These are phyloP conservation scores for Candida boidinii DNA, from an alignment of 805 yeast genomes.

Conservation along the genomic window DNA sequence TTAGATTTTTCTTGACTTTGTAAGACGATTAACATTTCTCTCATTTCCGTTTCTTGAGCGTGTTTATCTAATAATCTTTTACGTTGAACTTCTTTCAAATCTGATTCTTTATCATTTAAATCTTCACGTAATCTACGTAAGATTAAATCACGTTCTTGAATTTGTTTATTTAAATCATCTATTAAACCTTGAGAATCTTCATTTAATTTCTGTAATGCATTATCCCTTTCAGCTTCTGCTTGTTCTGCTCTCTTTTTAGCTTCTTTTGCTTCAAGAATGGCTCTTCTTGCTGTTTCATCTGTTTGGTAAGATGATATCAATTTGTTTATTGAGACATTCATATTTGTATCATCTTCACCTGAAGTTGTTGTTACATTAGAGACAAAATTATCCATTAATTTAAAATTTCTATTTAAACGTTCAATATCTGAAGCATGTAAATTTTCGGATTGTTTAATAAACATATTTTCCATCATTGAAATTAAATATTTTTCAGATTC, in stretches of 20 bases:
- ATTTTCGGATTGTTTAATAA: slow-evolving; percentile 40
- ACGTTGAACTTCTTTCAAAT: slow-evolving; percentile 55
- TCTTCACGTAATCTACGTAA: slow-evolving; percentile 51
- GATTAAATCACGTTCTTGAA: slow-evolving; percentile 54
- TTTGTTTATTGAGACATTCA: slow-evolving; percentile 70
- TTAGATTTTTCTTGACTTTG: slow-evolving; percentile 31
- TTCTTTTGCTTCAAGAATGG: slow-evolving; percentile 38
- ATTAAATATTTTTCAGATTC: slow-evolving; percentile 51
- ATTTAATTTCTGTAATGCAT: slow-evolving; percentile 18
- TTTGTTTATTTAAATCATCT: slow-evolving; percentile 48
- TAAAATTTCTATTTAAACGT: slow-evolving; percentile 38
- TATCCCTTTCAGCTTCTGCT: slow-evolving; percentile 34
- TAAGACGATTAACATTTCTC: slow-evolving; percentile 59
- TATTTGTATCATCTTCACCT: slow-evolving; percentile 51
- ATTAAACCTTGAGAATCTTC: slow-evolving; percentile 74
- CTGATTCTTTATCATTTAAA: slow-evolving; percentile 50
- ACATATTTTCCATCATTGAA: slow-evolving; percentile 59
- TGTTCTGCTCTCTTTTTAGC: slow-evolving; percentile 20
- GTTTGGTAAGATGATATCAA: slow-evolving; percentile 67
- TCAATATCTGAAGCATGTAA: slow-evolving; percentile 35
- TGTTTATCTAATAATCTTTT: slow-evolving; percentile 58
- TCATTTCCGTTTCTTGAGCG: slow-evolving; percentile 66
- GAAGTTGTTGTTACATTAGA: slow-evolving; percentile 46
- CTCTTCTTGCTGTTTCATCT: slow-evolving; percentile 77
- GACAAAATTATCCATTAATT: slow-evolving; percentile 46